Evolutionary conservation across 331 rosid species (phyloP).

Genomic region (Acacia concinna): DNA sequence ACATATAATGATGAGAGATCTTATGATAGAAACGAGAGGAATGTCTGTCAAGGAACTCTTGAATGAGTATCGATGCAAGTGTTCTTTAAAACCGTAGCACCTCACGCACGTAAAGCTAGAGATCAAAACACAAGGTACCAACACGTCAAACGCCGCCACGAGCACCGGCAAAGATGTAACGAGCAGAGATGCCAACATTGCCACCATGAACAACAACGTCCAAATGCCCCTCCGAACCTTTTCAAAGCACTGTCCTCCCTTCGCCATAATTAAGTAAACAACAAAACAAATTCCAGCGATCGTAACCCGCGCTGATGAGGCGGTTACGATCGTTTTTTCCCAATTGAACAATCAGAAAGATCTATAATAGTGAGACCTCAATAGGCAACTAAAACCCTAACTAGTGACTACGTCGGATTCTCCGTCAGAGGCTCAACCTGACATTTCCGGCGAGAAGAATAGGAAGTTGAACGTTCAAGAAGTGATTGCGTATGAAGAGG

Average conservation of each 20-base stretch:
- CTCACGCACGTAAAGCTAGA: slow-evolving; percentile 85
- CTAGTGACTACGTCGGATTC: slow-evolving; percentile 20
- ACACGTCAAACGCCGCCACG: slow-evolving; percentile 73
- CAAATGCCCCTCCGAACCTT: slow-evolving; percentile 69
- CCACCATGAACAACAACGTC: slow-evolving; percentile 85
- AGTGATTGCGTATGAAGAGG: slow-evolving; percentile 13
- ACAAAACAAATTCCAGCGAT: slow-evolving; percentile 14
- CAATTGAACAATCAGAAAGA: slow-evolving; percentile 37
- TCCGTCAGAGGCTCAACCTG: slow-evolving; percentile 38
- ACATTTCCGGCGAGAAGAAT: slow-evolving; percentile 44
- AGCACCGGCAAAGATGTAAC: slow-evolving; percentile 86
- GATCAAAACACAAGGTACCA: slow-evolving; percentile 77
- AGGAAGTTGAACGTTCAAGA: slow-evolving; percentile 32
- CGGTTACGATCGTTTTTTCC: slow-evolving; percentile 34
- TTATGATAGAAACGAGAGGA: slow-evolving; percentile 84
- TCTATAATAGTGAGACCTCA: not conserved
- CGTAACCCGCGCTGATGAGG: slow-evolving; percentile 16
- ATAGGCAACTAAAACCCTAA: slow-evolving; percentile 52
- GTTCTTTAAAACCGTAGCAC: slow-evolving; percentile 73
- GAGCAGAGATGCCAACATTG: slow-evolving; percentile 83
- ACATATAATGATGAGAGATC: slow-evolving; percentile 88
- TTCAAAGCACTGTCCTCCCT: slow-evolving; percentile 70
- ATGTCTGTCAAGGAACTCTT: slow-evolving; percentile 89
- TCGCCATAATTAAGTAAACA: slow-evolving; percentile 50
- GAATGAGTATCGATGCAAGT: slow-evolving; percentile 80